A percentile compares a stretch with the other conserved stretches of the same genome.
Evolutionary conservation across 2,329 filamentous ascomycete genomes (phyloP).

Genomic region (Catunica adiposa): DNA sequence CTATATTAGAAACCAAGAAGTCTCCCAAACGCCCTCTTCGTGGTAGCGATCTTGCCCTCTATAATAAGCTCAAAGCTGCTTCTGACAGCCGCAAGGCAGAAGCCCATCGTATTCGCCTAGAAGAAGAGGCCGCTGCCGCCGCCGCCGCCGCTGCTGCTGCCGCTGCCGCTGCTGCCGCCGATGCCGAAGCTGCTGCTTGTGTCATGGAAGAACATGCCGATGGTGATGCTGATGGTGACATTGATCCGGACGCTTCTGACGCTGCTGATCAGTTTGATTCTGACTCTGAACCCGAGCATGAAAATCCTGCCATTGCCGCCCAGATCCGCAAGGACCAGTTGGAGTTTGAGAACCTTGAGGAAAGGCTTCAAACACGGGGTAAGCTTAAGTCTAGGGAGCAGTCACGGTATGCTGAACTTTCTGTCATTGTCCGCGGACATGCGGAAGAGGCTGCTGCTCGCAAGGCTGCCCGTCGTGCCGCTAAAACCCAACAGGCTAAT

Average conservation of each 20-base stretch:
- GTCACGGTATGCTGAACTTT: conserved; percentile 10
- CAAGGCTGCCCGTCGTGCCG: conserved; percentile 22
- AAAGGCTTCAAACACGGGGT: conserved; percentile 5
- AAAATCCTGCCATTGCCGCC: conserved; percentile 1
- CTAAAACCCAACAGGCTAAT: conserved; percentile 13
- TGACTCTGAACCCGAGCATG: conserved; percentile 4
- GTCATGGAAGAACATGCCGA: not conserved
- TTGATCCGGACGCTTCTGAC: not conserved
- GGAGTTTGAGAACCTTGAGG: conserved; percentile 7
- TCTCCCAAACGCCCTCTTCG: not conserved
- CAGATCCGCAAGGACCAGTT: conserved; percentile 6
- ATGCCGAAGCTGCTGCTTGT: not conserved
- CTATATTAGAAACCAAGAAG: conserved; percentile 4
- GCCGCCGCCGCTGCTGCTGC: conserved; percentile 2
- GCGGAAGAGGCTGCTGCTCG: conserved; percentile 17
- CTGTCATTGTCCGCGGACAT: conserved; percentile 4
- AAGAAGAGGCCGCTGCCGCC: not conserved
- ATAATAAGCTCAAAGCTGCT: conserved; percentile 6
- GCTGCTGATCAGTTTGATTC: not conserved
- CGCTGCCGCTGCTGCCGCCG: not conserved
- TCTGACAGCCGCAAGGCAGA: not conserved
- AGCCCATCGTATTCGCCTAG: not conserved
- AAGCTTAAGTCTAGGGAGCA: conserved; percentile 4
- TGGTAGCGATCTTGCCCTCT: conserved; percentile 4
- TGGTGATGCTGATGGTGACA: not conserved